phyloP scores from a whole-genome alignment of 108 stramenopile genomes.

The Poteriospumella lacustris region DNA sequence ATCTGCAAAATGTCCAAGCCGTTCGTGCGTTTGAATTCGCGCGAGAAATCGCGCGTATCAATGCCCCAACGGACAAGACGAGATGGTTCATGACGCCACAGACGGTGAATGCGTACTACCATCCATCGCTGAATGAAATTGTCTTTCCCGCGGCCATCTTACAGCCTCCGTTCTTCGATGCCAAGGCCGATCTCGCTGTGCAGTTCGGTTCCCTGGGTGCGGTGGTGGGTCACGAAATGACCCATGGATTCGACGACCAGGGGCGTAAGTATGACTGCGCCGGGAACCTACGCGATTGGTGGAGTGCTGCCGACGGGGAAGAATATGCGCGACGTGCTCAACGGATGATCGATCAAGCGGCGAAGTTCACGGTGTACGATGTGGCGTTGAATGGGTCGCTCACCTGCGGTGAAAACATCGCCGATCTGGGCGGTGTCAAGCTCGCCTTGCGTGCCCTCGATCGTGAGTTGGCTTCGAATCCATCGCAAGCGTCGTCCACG shows the following conservation, averaged over 20 bases:
- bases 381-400: constrained; percentile 61
- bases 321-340: constrained; percentile 45
- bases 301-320: constrained; percentile 55
- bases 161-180: constrained; percentile 72
- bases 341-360: constrained; percentile 70
- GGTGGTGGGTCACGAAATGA: constrained; percentile 78
- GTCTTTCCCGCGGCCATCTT: constrained; percentile 76
- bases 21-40: constrained; percentile 58
- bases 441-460: constrained; percentile 49
- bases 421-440: constrained; percentile 61
- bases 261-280: constrained; percentile 68
- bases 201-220: constrained; percentile 74
- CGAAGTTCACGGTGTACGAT: constrained; percentile 62
- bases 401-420: constrained; percentile 64
- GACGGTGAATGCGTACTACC: constrained; percentile 65
- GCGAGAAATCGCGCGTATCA: constrained; percentile 65
- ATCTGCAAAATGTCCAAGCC: constrained; percentile 59
- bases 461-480: constrained; percentile 35
- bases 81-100: constrained; percentile 82
- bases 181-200: constrained; percentile 62
- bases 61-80: constrained; percentile 65
- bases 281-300: constrained; percentile 76
- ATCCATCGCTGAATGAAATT: constrained; percentile 33
- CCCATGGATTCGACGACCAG: constrained; percentile 78
- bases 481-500: constrained; percentile 10